Conservation (phyloP, 78 protist species). For the Isochrysis galbana region DNA sequence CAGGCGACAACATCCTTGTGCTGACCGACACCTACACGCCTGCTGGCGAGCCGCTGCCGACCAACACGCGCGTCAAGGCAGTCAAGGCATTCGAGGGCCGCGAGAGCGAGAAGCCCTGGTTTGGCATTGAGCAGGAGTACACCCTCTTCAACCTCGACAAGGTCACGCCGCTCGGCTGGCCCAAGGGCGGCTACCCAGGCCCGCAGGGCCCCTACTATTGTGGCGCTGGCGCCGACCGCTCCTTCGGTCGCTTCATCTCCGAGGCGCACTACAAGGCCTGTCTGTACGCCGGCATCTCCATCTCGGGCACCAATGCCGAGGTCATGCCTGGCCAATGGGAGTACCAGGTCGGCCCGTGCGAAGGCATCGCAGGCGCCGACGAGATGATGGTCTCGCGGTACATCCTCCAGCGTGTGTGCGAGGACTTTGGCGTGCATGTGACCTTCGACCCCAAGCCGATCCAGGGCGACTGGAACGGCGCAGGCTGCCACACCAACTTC, state of each 20-base stretch:
- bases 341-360: slow-evolving; percentile 81
- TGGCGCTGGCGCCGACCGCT: slow-evolving; percentile 68
- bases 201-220: slow-evolving; percentile 93
- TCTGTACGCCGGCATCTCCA: slow-evolving; percentile 76
- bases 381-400: slow-evolving; percentile 53
- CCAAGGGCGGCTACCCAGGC: slow-evolving; percentile 73
- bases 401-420: slow-evolving; percentile 65
- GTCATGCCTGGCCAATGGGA: slow-evolving; percentile 93
- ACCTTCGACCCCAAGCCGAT: slow-evolving; percentile 89
- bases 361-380: slow-evolving; percentile 80
- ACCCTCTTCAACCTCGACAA: slow-evolving; percentile 43
- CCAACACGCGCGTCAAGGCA: slow-evolving; percentile 51
- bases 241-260: slow-evolving; percentile 74
- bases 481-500: slow-evolving; percentile 91
- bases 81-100: not conserved
- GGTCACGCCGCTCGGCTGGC: slow-evolving; percentile 77
- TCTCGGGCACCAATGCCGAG: slow-evolving; percentile 86
- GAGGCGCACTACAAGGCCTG: slow-evolving; percentile 81
- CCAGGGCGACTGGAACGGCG: slow-evolving; percentile 90
- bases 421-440: slow-evolving; percentile 60
- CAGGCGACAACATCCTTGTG: slow-evolving; percentile 70
- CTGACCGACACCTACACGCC: slow-evolving; percentile 64
- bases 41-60: slow-evolving; percentile 53
- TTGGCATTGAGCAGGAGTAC: slow-evolving; percentile 82
- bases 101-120: slow-evolving; percentile 66